These are phyloP conservation scores for Akanthomyces lecanii DNA, from an alignment of 2,329 filamentous ascomycete genomes.

Conservation along the genomic window DNA sequence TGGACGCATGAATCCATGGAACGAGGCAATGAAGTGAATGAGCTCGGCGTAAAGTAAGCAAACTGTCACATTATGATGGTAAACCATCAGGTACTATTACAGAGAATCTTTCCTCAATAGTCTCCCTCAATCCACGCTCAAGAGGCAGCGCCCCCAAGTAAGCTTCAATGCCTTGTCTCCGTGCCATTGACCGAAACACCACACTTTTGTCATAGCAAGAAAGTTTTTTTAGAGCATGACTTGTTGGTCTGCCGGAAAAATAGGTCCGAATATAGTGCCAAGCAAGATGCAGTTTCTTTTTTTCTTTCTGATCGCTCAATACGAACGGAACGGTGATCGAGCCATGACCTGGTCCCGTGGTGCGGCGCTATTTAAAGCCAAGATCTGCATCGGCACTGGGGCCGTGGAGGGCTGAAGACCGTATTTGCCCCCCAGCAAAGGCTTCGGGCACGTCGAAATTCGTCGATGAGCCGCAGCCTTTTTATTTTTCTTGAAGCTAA, in stretches of 20 bases:
- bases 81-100: background rate
- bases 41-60: background rate
- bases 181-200: background rate
- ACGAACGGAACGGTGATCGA: background rate
- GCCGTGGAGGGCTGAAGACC: background rate
- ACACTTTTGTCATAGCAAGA: background rate
- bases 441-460: background rate
- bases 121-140: too few relatives aligned
- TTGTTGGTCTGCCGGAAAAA: background rate
- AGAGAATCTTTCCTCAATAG: fast-evolving
- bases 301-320: background rate
- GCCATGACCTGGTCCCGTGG: background rate
- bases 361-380: background rate
- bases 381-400: background rate
- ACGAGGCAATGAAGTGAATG: background rate
- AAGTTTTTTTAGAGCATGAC: background rate
- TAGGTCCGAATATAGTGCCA: background rate
- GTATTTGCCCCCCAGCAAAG: background rate
- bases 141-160: background rate
- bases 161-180: background rate
- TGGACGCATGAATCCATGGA: background rate
- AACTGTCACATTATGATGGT: background rate
- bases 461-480: background rate
- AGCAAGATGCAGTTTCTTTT: background rate
- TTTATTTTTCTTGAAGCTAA: too few relatives aligned